These are phyloP conservation scores for Pythium pectinolyticum DNA, from an alignment of 352 stramenopile genomes.

Conservation along the genomic window DNA sequence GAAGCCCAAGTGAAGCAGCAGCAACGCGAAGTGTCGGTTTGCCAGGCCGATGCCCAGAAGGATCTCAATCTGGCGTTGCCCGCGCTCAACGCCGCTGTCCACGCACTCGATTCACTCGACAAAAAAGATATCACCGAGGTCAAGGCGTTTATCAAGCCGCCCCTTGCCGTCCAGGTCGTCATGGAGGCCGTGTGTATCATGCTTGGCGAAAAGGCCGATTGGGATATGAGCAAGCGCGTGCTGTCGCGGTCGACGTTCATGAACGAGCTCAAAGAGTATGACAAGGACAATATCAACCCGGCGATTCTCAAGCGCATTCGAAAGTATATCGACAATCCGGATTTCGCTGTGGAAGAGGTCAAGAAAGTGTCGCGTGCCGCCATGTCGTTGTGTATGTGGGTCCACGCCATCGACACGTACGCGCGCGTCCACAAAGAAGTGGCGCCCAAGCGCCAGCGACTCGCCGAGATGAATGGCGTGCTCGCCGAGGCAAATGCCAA, in stretches of 20 bases:
- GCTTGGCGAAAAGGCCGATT: slow-evolving; percentile 80
- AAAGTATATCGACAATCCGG: slow-evolving; percentile 83
- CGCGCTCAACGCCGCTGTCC: slow-evolving; percentile 70
- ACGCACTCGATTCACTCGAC: slow-evolving; percentile 76
- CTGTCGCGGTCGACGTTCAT: slow-evolving; percentile 75
- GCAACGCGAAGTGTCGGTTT: slow-evolving; percentile 55
- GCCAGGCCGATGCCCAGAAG: slow-evolving; percentile 69
- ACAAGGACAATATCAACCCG: slow-evolving; percentile 75
- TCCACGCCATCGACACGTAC: slow-evolving; percentile 84
- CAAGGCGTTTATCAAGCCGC: slow-evolving; percentile 84
- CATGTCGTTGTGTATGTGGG: slow-evolving; percentile 89
- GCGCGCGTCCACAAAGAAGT: slow-evolving; percentile 74
- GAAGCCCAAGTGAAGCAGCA: slow-evolving; percentile 67
- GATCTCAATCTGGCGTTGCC: slow-evolving; percentile 76
- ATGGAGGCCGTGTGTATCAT: slow-evolving; percentile 90
- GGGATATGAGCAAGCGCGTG: slow-evolving; percentile 83
- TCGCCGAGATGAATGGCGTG: slow-evolving; percentile 73
- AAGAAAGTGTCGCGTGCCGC: slow-evolving; percentile 80
- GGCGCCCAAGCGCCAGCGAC: slow-evolving; percentile 63
- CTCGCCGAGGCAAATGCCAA: slow-evolving; percentile 71
- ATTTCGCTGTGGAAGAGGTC: slow-evolving; percentile 82
- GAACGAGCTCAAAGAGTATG: slow-evolving; percentile 82
- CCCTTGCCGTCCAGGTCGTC: slow-evolving; percentile 78
- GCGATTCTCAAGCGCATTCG: slow-evolving; percentile 69
- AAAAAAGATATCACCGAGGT: slow-evolving; percentile 89